Evolutionary conservation across 495 filamentous ascomycete genomes (phyloP), one percentile per base, ranked within the genome.

Genomic region (Aspergillus diversus): DNA sequence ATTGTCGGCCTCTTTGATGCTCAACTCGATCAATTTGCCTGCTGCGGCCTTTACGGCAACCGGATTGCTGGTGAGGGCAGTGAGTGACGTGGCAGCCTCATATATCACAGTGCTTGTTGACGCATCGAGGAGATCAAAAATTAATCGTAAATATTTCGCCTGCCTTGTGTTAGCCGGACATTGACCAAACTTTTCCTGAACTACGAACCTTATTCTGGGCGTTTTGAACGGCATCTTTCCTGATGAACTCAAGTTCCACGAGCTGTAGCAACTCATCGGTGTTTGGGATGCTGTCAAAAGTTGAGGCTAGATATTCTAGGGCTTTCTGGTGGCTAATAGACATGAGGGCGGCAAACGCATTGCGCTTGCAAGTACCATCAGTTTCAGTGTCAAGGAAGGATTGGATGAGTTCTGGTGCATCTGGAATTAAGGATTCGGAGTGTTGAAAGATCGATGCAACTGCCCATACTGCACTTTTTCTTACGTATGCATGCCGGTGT

Each of bases 1-100:
- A 81, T 99, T 99, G 72, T 99, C 95, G 4, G 95, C 90, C 75
- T 97, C 95, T 76, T 93, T 94, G 70, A 99, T 97, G 65, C 89
- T 90, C 2, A 99, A 87, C 72, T 99, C 96, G 59, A 97, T 96
- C 74, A 98, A 94, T 73, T 99, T 99, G 53, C 84, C 83, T 5
- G 96, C 96, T 15, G 96, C 94, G 46, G 96, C 96, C 75, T 98
- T 99, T 50, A 99, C 94, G 43, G 94, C 96, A 43, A 98, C 95
- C 8, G 96, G 94, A 77, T 98, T 99, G 75, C 86, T 96, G 15
- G 96, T 97, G 21, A 99, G 84, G 7, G 93, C 87, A 17, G 94
- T 98, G 58, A 98, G 81, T n/a, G 92, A 96, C 9, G 93, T 96
- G n/a, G 96, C 96, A 37, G 96, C 94, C 77, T 98, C 96, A 70